These are phyloP conservation scores for Pseudogymnoascus destructans DNA, from an alignment of 2,329 filamentous ascomycete species.

Conservation along the genomic window DNA sequence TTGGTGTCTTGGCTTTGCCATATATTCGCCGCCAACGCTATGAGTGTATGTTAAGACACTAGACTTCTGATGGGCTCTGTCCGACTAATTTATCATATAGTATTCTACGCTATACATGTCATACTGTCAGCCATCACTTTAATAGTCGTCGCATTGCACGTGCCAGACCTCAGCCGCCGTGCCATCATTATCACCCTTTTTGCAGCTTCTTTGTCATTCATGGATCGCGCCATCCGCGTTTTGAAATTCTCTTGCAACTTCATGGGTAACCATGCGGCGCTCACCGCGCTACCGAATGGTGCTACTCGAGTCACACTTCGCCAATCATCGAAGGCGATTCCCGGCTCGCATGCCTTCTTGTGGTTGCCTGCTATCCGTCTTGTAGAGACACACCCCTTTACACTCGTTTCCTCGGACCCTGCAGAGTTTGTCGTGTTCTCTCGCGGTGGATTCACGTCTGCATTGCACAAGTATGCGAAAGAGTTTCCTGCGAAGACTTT, in stretches of 20 bases:
- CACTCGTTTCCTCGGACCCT: conserved; percentile 38
- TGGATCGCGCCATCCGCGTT: conserved; percentile 38
- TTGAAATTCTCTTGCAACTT: conserved; percentile 26
- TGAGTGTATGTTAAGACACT: conserved; percentile 25
- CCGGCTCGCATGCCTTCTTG: conserved; percentile 50
- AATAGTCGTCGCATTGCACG: conserved; percentile 38
- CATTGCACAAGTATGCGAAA: conserved; percentile 39
- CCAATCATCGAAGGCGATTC: conserved; percentile 31
- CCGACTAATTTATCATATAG: background rate
- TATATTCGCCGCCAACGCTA: conserved; percentile 34
- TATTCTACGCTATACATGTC: conserved; percentile 42
- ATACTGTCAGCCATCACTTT: conserved; percentile 36
- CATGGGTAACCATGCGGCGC: conserved; percentile 36
- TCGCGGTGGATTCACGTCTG: conserved; percentile 45
- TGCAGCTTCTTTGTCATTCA: conserved; percentile 35
- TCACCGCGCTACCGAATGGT: conserved; percentile 41
- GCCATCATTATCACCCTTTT: conserved; percentile 32
- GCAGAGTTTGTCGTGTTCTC: conserved; percentile 43
- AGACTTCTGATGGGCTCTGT: background rate
- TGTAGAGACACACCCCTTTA: conserved; percentile 51
- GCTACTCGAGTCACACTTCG: conserved; percentile 44
- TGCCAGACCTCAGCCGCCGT: conserved; percentile 31
- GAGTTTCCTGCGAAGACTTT: conserved; percentile 37
- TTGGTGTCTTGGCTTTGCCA: conserved; percentile 31
- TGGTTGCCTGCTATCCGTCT: conserved; percentile 47